phyloP scores from a whole-genome alignment of 1,139 yeast species.

The Candida tetrigidarum region DNA sequence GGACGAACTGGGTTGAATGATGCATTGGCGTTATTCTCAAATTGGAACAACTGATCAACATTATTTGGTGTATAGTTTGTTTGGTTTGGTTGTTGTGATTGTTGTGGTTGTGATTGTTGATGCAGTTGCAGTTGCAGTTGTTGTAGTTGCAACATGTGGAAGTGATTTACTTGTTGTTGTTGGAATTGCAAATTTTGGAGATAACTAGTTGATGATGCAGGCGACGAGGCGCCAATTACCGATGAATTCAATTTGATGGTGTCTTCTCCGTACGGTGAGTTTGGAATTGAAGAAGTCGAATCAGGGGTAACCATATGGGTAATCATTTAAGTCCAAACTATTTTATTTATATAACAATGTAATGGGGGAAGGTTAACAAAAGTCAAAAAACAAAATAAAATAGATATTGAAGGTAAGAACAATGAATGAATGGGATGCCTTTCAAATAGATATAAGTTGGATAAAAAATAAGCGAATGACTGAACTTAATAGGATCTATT shows the following conservation, averaged over 20 bases:
- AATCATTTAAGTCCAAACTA: conserved; percentile 6
- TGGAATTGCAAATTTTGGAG: conserved; percentile 5
- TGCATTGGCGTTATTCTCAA: conserved; percentile 1
- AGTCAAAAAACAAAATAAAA: conserved; percentile 2
- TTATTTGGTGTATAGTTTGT: conserved; percentile 1
- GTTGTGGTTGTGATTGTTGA: conserved; percentile 7
- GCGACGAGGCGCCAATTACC: conserved; percentile 22
- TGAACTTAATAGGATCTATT: conserved; percentile 1
- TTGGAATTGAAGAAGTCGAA: conserved; percentile 12
- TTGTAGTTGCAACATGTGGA: conserved; percentile 7
- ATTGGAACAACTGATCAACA: conserved; percentile 9
- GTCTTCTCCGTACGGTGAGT: conserved; percentile 29
- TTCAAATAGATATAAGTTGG: conserved; percentile 4
- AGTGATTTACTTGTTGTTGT: conserved; percentile 7
- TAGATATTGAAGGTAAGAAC: too few relatives aligned
- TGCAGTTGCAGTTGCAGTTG: conserved; percentile 12
- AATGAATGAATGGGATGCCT: conserved; percentile 2
- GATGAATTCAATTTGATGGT: conserved; percentile 27
- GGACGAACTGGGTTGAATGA: conserved; percentile 7
- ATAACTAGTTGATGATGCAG: conserved; percentile 8
- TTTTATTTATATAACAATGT: not conserved
- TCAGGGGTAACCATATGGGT: conserved; percentile 15
- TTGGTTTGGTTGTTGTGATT: conserved; percentile 7
- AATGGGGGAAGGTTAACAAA: conserved; percentile 4
- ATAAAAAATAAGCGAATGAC: not conserved